Conservation (phyloP, 305 asterid genomes). For the Solanum hybrid region DNA sequence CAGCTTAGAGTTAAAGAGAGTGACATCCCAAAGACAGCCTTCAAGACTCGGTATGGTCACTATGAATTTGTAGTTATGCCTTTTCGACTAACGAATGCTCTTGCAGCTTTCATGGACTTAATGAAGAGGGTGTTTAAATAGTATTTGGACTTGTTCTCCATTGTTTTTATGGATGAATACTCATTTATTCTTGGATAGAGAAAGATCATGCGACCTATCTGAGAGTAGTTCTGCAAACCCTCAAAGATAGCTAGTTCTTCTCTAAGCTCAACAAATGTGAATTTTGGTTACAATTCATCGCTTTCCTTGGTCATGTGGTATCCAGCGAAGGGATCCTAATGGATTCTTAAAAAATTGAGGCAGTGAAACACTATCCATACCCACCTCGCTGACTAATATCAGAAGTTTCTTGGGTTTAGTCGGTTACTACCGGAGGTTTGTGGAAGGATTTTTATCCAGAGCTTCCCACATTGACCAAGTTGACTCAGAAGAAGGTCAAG, state of each 20-base stretch:
- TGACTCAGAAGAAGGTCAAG: neutral
- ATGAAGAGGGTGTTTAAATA: neutral
- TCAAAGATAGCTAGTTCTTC: accelerated
- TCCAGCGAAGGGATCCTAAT: too few relatives aligned
- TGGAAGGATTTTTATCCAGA: neutral
- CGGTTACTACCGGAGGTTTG: neutral
- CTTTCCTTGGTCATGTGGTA: neutral
- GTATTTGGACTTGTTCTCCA: neutral
- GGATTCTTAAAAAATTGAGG: neutral
- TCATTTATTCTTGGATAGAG: neutral
- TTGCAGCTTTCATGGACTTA: neutral
- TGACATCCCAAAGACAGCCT: neutral
- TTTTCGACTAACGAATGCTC: too few relatives aligned
- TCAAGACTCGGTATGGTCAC: neutral
- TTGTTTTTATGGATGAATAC: neutral
- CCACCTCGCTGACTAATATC: neutral
- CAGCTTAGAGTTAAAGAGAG: neutral
- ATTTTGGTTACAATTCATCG: accelerated
- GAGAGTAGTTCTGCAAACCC: neutral
- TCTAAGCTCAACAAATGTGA: neutral
- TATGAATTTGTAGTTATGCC: neutral
- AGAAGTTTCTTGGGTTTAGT: neutral
- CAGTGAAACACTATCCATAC: accelerated
- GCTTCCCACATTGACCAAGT: neutral
- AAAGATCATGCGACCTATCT: neutral